Evolutionary conservation across 441 rosid genomes (phyloP).

Genomic region (Corymbia calophylla): DNA sequence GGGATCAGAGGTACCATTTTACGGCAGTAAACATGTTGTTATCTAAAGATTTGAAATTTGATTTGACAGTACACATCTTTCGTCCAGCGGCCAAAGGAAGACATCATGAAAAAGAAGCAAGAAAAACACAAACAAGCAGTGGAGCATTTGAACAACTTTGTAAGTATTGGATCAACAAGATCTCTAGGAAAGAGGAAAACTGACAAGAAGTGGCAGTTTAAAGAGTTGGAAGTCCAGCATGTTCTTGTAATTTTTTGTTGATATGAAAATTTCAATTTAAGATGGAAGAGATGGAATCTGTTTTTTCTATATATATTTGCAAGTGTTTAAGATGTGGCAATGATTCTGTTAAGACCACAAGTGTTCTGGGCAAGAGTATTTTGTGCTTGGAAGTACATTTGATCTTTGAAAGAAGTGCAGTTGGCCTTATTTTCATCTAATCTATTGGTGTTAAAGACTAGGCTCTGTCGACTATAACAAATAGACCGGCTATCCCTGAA

Average conservation of each 20-base stretch:
- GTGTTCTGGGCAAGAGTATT: background rate
- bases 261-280: too few relatives aligned
- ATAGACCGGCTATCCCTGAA: background rate
- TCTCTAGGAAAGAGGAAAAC: rapidly evolving
- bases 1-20: background rate
- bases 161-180: background rate
- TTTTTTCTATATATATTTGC: too few relatives aligned
- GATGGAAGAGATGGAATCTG: too few relatives aligned
- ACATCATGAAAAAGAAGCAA: background rate
- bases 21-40: background rate
- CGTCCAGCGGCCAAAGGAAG: background rate
- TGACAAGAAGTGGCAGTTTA: background rate
- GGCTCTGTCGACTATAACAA: too few relatives aligned
- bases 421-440: background rate
- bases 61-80: background rate
- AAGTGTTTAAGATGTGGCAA: background rate
- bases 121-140: background rate
- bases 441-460: background rate
- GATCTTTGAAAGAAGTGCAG: background rate
- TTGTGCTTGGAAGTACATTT: background rate
- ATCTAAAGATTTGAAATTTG: background rate
- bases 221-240: too few relatives aligned
- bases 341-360: background rate
- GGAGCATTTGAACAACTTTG: background rate
- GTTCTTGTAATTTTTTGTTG: too few relatives aligned